Evolutionary conservation across 495 filamentous ascomycete genomes (phyloP).

Genomic region (Daldinia loculata): DNA sequence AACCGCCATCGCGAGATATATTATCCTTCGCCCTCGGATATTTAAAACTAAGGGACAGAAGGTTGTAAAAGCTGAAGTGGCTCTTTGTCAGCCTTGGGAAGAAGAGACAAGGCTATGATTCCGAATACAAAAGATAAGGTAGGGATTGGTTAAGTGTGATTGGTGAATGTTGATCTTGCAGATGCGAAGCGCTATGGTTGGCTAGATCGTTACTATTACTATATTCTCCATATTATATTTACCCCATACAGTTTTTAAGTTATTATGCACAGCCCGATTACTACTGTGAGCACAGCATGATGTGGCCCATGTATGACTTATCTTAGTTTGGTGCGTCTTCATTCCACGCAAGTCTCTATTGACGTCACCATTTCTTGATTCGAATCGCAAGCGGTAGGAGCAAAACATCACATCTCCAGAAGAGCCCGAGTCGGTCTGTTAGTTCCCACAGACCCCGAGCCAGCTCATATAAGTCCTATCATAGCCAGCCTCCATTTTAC

Average conservation of each 20-base stretch:
- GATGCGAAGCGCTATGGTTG: neutral
- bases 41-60: neutral
- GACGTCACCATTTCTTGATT: constrained; percentile 30
- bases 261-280: neutral
- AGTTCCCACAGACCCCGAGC: neutral
- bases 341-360: constrained; percentile 20
- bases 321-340: neutral
- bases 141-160: constrained; percentile 14
- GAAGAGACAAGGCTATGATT: constrained; percentile 22
- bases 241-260: neutral
- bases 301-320: neutral
- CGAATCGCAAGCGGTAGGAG: constrained; percentile 22
- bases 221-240: constrained; percentile 1
- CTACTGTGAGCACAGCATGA: neutral
- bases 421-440: neutral
- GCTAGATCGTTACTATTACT: neutral
- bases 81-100: constrained; percentile 23
- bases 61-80: constrained; percentile 1
- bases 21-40: neutral
- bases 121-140: neutral
- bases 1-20: constrained; percentile 43
- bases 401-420: neutral
- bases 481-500: constrained; percentile 17
- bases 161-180: constrained; percentile 12
- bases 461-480: constrained; percentile 1